Evolutionary conservation across 2,329 filamentous ascomycete species (phyloP), one percentile per base, ranked within the genome.

Genomic region (Epichloe gansuensis): DNA sequence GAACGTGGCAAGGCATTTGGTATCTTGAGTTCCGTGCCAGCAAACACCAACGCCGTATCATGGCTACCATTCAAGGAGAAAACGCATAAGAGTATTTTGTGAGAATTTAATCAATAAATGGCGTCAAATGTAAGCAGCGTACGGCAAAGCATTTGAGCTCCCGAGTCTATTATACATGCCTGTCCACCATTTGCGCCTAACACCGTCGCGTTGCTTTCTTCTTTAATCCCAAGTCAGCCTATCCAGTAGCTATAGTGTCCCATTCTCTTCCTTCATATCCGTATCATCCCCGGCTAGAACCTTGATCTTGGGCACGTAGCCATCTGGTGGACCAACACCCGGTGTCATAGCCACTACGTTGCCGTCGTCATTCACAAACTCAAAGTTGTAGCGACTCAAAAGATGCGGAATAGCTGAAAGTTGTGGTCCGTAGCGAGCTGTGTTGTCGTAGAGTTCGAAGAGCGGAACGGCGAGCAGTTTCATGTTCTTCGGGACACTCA

Each of bases 401-500:
- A 97, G 77, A 66, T 98, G 93, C 0, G 93, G 93, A 52, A 98
- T 97, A 1, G 93, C 93, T 1, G 90, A 95, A 15, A 98, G 81
- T 66, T 98, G 93, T 4, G 93, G 93, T 0, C 93, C 93, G 66
- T 98, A 98, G 54, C 93, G 78, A 12, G 85, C 86, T 0, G 89
- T 95, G 69, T 98, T 98, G 64, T 98, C 93, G 74, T 98, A 98
- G 40, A 98, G 81, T 71, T 98, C 93, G 70, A 97, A 97, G 1
- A 98, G 77, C 0, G 93, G 93, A 1, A 98, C 93, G 1, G 93
- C 93, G 41, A 98, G 84, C 25, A 98, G 82, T 68, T 98, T 98
- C 93, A 98, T 97, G 71, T 98, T 98, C 74, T 98, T 98, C 0
- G 93, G 93, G 8, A 98, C 93, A 63, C 87, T 94, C 43, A 98